Evolutionary conservation across 2,329 filamentous ascomycete species (phyloP).

Genomic region (Penicillium palitans): DNA sequence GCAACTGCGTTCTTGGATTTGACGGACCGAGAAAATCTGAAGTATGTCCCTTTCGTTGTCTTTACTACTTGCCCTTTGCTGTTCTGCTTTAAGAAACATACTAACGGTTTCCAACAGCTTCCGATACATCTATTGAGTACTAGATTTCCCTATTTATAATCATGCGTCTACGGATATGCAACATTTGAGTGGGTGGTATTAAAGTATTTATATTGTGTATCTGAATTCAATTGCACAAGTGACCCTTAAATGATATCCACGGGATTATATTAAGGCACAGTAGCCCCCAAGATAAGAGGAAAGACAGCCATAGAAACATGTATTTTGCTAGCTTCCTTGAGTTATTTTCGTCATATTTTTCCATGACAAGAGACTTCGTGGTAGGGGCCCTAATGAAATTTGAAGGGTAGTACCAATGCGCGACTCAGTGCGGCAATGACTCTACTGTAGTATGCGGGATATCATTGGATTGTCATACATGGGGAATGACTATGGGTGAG

Average conservation of each 20-base stretch:
- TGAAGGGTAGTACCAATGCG: neutral
- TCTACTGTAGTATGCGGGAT: neutral
- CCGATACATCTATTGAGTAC: conserved; percentile 19
- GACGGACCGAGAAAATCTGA: conserved; percentile 56
- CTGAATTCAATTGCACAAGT: too few species aligned
- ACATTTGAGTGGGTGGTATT: too few species aligned
- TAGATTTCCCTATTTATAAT: neutral
- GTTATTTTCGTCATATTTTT: too few species aligned
- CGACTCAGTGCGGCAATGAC: neutral
- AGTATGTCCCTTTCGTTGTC: conserved; percentile 31
- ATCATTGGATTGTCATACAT: neutral
- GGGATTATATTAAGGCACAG: too few species aligned
- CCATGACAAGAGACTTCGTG: too few species aligned
- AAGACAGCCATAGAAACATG: too few species aligned
- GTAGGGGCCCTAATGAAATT: neutral
- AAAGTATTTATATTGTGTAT: too few species aligned
- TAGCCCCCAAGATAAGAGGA: too few species aligned
- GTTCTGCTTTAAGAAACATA: neutral
- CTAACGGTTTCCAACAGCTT: conserved; percentile 13
- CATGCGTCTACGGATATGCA: too few species aligned
- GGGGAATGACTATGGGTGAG: neutral
- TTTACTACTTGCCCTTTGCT: neutral
- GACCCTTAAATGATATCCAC: too few species aligned
- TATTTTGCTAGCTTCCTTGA: too few species aligned
- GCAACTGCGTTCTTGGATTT: conserved; percentile 55